Conservation (phyloP, 2,329 filamentous ascomycete species). For the Incumbomyces delicatus region DNA sequence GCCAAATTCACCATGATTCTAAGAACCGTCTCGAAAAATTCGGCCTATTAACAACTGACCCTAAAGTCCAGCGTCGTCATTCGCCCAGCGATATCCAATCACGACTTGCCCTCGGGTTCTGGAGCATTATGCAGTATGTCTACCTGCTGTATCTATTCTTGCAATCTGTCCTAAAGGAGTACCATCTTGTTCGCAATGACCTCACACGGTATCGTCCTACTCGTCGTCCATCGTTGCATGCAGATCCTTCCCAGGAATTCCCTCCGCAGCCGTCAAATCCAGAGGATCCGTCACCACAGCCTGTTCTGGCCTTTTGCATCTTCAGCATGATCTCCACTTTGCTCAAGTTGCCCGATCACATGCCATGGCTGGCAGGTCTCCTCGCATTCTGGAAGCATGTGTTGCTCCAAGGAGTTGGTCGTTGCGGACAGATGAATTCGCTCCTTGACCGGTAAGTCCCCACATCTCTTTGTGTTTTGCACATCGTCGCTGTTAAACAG, state of each 20-base stretch:
- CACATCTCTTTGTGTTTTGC: slow-evolving; percentile 22
- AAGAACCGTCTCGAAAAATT: slow-evolving; percentile 44
- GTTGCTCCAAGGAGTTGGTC: slow-evolving; percentile 63
- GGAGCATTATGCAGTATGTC: slow-evolving; percentile 43
- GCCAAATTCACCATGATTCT: slow-evolving; percentile 23
- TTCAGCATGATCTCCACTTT: slow-evolving; percentile 67
- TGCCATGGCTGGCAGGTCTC: slow-evolving; percentile 80
- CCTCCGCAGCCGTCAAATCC: slow-evolving; percentile 19
- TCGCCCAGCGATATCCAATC: slow-evolving; percentile 26
- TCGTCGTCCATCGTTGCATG: background rate
- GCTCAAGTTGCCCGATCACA: slow-evolving; percentile 64
- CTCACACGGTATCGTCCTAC: slow-evolving; percentile 41
- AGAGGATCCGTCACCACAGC: slow-evolving; percentile 34
- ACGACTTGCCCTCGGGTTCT: slow-evolving; percentile 33
- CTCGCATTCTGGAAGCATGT: slow-evolving; percentile 68
- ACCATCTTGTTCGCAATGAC: slow-evolving; percentile 59
- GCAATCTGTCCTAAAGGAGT: slow-evolving; percentile 54
- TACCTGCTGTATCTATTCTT: slow-evolving; percentile 50
- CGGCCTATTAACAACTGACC: slow-evolving; percentile 41
- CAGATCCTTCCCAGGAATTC: slow-evolving; percentile 12
- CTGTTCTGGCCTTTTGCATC: slow-evolving; percentile 65
- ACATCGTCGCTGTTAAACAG: background rate
- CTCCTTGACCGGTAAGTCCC: slow-evolving; percentile 79
- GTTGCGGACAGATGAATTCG: slow-evolving; percentile 63
- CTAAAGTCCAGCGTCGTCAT: slow-evolving; percentile 20